Evolutionary conservation across 345 rosid genomes (phyloP).

Genomic region (Kernera saxatilis): DNA sequence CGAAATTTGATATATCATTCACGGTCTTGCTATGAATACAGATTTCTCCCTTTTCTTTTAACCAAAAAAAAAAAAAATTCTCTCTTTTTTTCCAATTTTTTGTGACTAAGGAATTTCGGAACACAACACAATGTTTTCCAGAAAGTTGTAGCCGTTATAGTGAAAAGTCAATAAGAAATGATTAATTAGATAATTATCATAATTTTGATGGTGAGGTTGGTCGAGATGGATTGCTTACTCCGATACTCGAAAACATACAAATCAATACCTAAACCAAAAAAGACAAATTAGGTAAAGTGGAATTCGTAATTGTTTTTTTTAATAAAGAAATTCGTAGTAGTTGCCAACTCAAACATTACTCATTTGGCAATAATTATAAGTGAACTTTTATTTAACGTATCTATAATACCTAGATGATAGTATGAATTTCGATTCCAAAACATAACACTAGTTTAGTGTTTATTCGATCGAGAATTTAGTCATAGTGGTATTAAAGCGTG

Average conservation of each 20-base stretch:
- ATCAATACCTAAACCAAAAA: constrained; percentile 25
- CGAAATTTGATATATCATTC: not conserved
- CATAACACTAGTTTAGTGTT: too few relatives aligned
- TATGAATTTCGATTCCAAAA: too few relatives aligned
- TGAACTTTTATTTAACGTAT: not conserved
- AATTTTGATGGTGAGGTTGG: constrained; percentile 24
- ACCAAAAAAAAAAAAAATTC: too few relatives aligned
- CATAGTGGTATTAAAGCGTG: too few relatives aligned
- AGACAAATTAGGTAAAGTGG: constrained; percentile 28
- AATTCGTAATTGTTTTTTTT: too few relatives aligned
- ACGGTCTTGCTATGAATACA: not conserved
- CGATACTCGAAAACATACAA: constrained; percentile 13
- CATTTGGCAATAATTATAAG: not conserved
- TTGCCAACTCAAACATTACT: constrained; percentile 22
- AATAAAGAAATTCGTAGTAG: constrained; percentile 12
- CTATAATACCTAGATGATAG: not conserved
- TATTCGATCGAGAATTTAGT: too few relatives aligned
- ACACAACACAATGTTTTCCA: not conserved
- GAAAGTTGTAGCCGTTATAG: not conserved
- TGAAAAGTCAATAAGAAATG: too few relatives aligned
- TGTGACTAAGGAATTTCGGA: not conserved
- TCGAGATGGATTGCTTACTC: constrained; percentile 25
- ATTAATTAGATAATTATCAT: not conserved
- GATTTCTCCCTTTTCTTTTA: too few relatives aligned
- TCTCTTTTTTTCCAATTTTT: not conserved